Conservation (phyloP, 2,329 filamentous ascomycete genomes). For the Decorospora gaudefroyi region DNA sequence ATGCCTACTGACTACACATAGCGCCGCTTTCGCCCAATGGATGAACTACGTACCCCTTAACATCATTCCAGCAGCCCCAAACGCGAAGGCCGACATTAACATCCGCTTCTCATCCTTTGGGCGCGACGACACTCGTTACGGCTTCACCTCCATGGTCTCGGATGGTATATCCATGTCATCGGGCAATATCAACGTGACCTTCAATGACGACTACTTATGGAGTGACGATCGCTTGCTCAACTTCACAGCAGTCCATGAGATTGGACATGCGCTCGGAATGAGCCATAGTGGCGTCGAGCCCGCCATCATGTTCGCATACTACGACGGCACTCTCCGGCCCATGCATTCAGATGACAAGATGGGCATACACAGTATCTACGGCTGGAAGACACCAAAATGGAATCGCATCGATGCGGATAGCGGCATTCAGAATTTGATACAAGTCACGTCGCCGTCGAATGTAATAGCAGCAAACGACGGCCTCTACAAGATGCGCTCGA, state of each 20-base stretch:
- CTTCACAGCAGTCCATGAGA: conserved; percentile 37
- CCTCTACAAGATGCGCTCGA: conserved; percentile 35
- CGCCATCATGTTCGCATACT: conserved; percentile 40
- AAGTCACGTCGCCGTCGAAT: conserved; percentile 22
- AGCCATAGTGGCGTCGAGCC: conserved; percentile 36
- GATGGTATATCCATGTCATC: conserved; percentile 28
- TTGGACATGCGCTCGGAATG: conserved; percentile 37
- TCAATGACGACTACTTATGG: conserved; percentile 39
- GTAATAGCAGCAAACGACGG: conserved; percentile 22
- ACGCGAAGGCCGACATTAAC: conserved; percentile 30
- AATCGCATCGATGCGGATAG: conserved; percentile 28
- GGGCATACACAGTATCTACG: conserved; percentile 35
- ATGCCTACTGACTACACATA: conserved; percentile 7
- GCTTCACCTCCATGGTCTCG: conserved; percentile 33
- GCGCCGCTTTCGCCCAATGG: conserved; percentile 36
- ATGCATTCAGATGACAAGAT: conserved; percentile 37
- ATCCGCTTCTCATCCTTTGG: conserved; percentile 31
- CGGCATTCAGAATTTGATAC: conserved; percentile 21
- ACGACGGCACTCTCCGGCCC: conserved; percentile 26
- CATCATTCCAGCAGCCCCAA: conserved; percentile 21
- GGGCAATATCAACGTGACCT: conserved; percentile 37
- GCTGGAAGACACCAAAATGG: conserved; percentile 37
- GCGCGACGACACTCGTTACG: conserved; percentile 27
- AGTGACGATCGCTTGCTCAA: conserved; percentile 35
- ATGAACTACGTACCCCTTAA: conserved; percentile 26